phyloP scores from a whole-genome alignment of 1,284 basidiomycete species.

The Cronartium quercuum region DNA sequence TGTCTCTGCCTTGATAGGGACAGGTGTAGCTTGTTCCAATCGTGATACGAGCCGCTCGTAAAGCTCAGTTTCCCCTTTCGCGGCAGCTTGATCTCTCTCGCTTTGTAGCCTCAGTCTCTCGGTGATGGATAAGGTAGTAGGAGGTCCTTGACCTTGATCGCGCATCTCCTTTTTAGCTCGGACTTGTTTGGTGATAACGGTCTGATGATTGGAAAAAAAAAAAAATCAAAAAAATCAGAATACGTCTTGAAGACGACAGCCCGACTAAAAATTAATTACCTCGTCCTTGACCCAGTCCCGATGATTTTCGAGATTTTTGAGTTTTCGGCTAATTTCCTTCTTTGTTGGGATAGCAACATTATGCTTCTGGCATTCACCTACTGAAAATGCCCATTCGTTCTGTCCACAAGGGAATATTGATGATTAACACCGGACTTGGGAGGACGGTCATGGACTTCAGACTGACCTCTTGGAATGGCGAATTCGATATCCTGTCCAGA shows the following conservation, averaged over 20 bases:
- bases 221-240: not conserved
- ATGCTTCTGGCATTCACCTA: constrained; percentile 26
- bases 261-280: not conserved
- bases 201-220: constrained; percentile 14
- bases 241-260: not conserved
- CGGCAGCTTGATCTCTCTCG: constrained; percentile 32
- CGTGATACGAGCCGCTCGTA: constrained; percentile 5
- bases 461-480: constrained; percentile 25
- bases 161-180: constrained; percentile 34
- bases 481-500: constrained; percentile 28
- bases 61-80: constrained; percentile 10
- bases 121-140: constrained; percentile 1
- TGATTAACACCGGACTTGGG: not conserved
- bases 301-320: constrained; percentile 21
- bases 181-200: constrained; percentile 28
- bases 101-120: constrained; percentile 27
- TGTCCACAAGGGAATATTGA: not conserved
- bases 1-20: constrained; percentile 16
- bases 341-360: constrained; percentile 16
- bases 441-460: not conserved
- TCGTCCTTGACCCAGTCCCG: constrained; percentile 38
- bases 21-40: constrained; percentile 18
- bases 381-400: constrained; percentile 32
- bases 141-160: constrained; percentile 25
- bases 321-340: constrained; percentile 28